These are phyloP conservation scores for Starmerella apis DNA, from an alignment of 805 yeast genomes.

Conservation along the genomic window DNA sequence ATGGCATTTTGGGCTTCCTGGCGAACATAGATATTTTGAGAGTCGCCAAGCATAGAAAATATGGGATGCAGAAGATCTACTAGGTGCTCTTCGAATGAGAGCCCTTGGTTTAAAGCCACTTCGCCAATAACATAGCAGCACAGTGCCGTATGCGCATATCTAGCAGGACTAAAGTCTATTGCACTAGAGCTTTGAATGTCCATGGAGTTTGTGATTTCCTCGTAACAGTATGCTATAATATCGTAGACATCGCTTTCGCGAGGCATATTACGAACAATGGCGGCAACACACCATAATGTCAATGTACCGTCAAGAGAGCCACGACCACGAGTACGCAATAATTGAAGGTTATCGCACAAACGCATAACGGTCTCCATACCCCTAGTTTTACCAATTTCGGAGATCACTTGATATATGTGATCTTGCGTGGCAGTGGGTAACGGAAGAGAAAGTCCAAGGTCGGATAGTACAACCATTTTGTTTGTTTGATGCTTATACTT, in stretches of 20 bases:
- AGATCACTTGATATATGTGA: constrained; percentile 7
- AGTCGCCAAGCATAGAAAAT: constrained; percentile 55
- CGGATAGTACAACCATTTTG: not conserved
- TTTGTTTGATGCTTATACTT: not conserved
- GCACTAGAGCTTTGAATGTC: not conserved
- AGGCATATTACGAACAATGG: constrained; percentile 12
- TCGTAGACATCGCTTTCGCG: constrained; percentile 14
- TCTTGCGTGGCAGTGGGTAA: constrained; percentile 7
- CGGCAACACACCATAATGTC: constrained; percentile 19
- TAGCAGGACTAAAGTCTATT: not conserved
- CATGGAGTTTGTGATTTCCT: constrained; percentile 10
- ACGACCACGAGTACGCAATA: not conserved
- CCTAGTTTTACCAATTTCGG: constrained; percentile 7
- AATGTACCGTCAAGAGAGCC: constrained; percentile 11
- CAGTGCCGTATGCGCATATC: constrained; percentile 15
- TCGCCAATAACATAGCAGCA: constrained; percentile 20
- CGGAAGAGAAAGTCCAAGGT: constrained; percentile 8
- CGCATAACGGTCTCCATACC: not conserved
- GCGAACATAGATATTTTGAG: constrained; percentile 38
- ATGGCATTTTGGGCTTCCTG: constrained; percentile 46
- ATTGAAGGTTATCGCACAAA: constrained; percentile 8
- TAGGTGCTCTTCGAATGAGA: constrained; percentile 44
- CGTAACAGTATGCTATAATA: constrained; percentile 17
- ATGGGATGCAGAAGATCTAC: constrained; percentile 65
- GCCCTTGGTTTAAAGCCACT: constrained; percentile 15